Evolutionary conservation across 345 rosid species (phyloP).

Genomic region (Noccaea bulbosa): DNA sequence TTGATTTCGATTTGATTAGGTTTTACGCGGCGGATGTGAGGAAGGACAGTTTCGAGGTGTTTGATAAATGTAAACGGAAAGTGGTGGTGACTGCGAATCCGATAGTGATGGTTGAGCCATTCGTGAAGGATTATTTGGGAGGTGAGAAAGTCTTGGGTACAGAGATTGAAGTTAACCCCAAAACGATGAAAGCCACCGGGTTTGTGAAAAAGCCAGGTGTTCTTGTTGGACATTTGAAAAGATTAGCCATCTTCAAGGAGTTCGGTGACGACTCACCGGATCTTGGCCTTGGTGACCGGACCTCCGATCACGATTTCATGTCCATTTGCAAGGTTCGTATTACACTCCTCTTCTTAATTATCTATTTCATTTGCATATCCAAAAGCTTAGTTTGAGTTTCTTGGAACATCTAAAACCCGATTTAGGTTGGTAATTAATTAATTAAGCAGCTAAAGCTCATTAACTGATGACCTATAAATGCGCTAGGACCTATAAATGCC

Average conservation of each 20-base stretch:
- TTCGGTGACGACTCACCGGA: constrained; percentile 76
- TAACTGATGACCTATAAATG: constrained; percentile 4
- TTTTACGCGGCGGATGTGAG: constrained; percentile 95
- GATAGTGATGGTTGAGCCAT: constrained; percentile 92
- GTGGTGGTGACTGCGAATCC: constrained; percentile 99
- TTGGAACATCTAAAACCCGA: no score
- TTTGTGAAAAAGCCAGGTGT: constrained; percentile 90
- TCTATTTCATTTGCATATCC: no score
- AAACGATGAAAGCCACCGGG: constrained; percentile 84
- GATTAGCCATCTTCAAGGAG: constrained; percentile 75
- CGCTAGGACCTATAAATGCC: constrained; percentile 15
- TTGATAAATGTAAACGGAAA: constrained; percentile 79
- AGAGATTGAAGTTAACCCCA: constrained; percentile 90
- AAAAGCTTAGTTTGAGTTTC: no score
- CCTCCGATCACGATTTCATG: constrained; percentile 94
- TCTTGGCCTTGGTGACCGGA: constrained; percentile 89
- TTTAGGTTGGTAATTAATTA: no score
- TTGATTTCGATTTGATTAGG: constrained; percentile 41
- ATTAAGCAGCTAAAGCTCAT: no score
- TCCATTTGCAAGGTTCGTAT: constrained; percentile 81
- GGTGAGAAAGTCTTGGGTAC: constrained; percentile 91
- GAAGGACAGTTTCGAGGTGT: constrained; percentile 79
- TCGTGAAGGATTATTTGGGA: constrained; percentile 85
- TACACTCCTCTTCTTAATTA: no score
- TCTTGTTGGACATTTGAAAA: constrained; percentile 74